phyloP scores from a whole-genome alignment of 345 rosid genomes.

The Hypericum perforatum region DNA sequence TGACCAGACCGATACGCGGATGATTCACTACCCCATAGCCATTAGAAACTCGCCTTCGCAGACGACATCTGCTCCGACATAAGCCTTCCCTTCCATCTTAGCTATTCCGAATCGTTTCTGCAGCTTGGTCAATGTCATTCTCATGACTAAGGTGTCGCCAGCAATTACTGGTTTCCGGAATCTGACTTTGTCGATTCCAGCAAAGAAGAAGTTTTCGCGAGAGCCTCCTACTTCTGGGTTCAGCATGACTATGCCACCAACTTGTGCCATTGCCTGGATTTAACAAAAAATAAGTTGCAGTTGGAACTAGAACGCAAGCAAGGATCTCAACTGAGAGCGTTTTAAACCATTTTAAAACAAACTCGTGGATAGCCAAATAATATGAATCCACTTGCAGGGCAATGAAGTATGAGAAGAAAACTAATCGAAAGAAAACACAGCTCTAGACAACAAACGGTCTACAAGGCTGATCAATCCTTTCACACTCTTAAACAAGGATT shows the following conservation, averaged over 20 bases:
- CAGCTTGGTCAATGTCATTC: slow-evolving; percentile 79
- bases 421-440: no score
- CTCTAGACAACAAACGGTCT: no score
- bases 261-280: slow-evolving; percentile 91
- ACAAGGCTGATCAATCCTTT: no score
- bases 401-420: no score
- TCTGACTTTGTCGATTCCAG: slow-evolving; percentile 87
- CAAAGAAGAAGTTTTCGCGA: slow-evolving; percentile 71
- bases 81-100: slow-evolving; percentile 97
- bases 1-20: neutral
- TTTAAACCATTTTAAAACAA: neutral
- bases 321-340: neutral
- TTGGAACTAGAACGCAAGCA: neutral
- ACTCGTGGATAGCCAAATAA: neutral
- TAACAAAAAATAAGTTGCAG: slow-evolving; percentile 1
- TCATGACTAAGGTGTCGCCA: slow-evolving; percentile 93
- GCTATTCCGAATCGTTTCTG: slow-evolving; percentile 89
- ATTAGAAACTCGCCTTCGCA: slow-evolving; percentile 93
- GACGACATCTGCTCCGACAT: slow-evolving; percentile 68
- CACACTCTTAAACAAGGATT: no score
- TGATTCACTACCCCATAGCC: slow-evolving; percentile 40
- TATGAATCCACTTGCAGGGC: no score
- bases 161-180: slow-evolving; percentile 96
- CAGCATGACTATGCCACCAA: slow-evolving; percentile 87
- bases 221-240: slow-evolving; percentile 90